Evolutionary conservation across 1,284 basidiomycete genomes (phyloP).

Genomic region (Trametes polyzona): DNA sequence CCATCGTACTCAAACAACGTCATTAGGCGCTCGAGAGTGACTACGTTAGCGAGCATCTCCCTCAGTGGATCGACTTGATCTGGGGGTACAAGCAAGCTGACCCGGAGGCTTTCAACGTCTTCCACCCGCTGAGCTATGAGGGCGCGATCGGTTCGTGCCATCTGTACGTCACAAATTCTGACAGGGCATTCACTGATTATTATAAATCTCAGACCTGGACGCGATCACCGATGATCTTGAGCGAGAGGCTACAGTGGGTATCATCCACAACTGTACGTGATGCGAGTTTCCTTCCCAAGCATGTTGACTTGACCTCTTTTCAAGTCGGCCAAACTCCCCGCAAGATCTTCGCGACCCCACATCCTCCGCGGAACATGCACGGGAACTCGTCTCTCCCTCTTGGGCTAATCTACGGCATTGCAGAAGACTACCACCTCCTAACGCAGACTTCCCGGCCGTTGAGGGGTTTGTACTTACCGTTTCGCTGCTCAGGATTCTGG

Average conservation of each 20-base stretch:
- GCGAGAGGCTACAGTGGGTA: conserved; percentile 90
- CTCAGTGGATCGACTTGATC: conserved; percentile 93
- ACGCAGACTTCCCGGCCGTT: conserved; percentile 60
- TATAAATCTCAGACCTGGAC: conserved; percentile 69
- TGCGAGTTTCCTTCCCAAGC: conserved; percentile 5
- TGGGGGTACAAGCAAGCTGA: conserved; percentile 91
- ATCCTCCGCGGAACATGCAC: conserved; percentile 77
- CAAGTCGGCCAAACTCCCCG: conserved; percentile 89
- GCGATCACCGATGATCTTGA: conserved; percentile 85
- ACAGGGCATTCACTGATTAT: background rate
- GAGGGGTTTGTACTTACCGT: conserved; percentile 48
- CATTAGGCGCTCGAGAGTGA: conserved; percentile 87
- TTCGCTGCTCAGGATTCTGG: conserved; percentile 15
- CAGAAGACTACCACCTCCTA: conserved; percentile 75
- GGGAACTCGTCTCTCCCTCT: conserved; percentile 73
- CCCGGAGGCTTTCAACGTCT: conserved; percentile 80
- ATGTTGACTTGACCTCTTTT: background rate
- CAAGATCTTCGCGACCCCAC: conserved; percentile 85
- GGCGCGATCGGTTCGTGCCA: conserved; percentile 78
- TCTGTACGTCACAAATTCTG: background rate
- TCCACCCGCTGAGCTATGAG: conserved; percentile 95
- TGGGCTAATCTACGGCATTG: conserved; percentile 74
- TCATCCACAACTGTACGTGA: conserved; percentile 89
- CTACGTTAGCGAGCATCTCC: conserved; percentile 85
- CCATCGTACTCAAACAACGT: background rate